These are phyloP conservation scores for Phialocephala sp. DNA, from an alignment of 2,329 filamentous ascomycete species.

Conservation along the genomic window DNA sequence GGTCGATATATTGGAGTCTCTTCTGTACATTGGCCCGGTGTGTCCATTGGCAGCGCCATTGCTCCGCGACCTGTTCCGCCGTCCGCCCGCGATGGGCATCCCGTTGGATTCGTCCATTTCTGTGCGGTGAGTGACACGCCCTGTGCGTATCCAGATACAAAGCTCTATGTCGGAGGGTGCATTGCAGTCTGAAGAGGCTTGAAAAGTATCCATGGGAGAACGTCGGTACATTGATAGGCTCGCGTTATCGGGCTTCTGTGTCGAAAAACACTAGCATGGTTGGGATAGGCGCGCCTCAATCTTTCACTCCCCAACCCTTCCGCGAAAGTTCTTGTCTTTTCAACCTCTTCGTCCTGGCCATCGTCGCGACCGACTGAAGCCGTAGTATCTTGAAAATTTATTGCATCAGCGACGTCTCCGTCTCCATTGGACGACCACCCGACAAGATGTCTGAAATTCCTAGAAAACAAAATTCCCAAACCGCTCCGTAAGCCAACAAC, in stretches of 20 bases:
- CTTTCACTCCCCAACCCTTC: not conserved
- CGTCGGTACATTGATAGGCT: not conserved
- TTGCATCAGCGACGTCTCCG: not conserved
- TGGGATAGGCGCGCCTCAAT: not conserved
- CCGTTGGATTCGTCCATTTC: constrained; percentile 39
- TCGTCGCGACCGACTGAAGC: constrained; percentile 14
- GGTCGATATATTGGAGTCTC: constrained; percentile 73
- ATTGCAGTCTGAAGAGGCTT: not conserved
- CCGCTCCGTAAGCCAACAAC: constrained; percentile 63
- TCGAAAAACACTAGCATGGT: no score
- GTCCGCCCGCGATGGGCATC: constrained; percentile 35
- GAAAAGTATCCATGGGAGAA: not conserved
- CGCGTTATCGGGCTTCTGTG: no score
- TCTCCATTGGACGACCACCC: constrained; percentile 8
- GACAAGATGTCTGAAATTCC: constrained; percentile 65
- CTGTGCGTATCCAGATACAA: constrained; percentile 13
- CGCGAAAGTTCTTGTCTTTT: not conserved
- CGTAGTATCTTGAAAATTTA: not conserved
- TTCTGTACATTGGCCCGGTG: constrained; percentile 59
- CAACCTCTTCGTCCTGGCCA: constrained; percentile 5
- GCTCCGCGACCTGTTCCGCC: constrained; percentile 42
- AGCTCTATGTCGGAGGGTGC: not conserved
- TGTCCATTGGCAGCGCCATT: constrained; percentile 37
- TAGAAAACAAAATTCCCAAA: constrained; percentile 63
- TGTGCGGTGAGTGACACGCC: constrained; percentile 18